Conservation (phyloP, 2,329 filamentous ascomycete species). For the Lachnellula occidentalis region DNA sequence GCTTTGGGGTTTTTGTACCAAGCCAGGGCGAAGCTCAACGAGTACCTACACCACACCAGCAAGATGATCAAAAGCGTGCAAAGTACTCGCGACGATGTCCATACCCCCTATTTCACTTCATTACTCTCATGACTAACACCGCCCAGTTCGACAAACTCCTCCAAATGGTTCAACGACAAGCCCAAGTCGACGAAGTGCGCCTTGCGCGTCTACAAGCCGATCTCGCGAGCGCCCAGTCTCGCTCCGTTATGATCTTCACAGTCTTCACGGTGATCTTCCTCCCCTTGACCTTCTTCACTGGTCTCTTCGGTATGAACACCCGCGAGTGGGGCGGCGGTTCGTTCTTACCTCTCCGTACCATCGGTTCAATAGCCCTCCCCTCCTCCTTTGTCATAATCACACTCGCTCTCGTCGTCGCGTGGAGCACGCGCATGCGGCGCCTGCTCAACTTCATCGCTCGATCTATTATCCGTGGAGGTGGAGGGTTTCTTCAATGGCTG, state of each 20-base stretch:
- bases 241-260: conserved; percentile 10
- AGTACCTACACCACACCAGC: conserved; percentile 1
- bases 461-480: background rate
- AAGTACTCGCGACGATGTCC: conserved; percentile 4
- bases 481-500: background rate
- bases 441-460: background rate
- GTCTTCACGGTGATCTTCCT: conserved; percentile 3
- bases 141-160: conserved; percentile 5
- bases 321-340: conserved; percentile 3
- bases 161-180: conserved; percentile 6
- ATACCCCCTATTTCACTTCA: background rate
- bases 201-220: conserved; percentile 8
- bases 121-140: background rate
- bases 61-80: conserved; percentile 5
- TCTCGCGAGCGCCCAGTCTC: conserved; percentile 3
- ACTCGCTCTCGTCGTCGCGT: background rate
- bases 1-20: background rate
- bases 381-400: conserved; percentile 1
- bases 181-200: conserved; percentile 8
- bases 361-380: background rate
- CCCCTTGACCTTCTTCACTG: conserved; percentile 6
- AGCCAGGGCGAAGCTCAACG: conserved; percentile 2
- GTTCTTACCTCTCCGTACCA: background rate
- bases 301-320: conserved; percentile 8
- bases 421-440: conserved; percentile 1